phyloP scores from a whole-genome alignment of 257 asterid genomes.

The Anisodus acutangulus region DNA sequence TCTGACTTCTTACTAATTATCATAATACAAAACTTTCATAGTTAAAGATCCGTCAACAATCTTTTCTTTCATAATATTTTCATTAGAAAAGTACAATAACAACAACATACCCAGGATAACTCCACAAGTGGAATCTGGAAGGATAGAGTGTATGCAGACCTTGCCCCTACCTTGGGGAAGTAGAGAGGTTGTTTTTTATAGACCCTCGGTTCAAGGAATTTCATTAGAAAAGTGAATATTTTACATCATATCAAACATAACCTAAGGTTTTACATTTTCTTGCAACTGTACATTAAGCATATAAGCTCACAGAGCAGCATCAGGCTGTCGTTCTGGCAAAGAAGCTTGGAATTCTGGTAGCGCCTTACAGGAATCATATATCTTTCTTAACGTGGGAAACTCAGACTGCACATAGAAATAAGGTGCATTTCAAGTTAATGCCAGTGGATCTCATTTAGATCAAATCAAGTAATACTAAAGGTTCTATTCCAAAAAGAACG shows the following conservation, averaged over 20 bases:
- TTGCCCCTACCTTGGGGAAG: too few relatives aligned
- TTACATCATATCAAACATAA: not conserved
- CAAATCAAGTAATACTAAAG: not conserved
- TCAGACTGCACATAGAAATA: conserved; percentile 49
- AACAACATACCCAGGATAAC: not conserved
- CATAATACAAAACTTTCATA: not conserved
- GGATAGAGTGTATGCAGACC: too few relatives aligned
- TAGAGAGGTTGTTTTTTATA: too few relatives aligned
- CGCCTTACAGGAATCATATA: conserved; percentile 51
- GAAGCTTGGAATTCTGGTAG: conserved; percentile 75
- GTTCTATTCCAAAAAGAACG: not conserved
- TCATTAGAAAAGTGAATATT: not conserved
- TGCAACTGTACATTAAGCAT: too few relatives aligned
- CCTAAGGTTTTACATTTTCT: too few relatives aligned
- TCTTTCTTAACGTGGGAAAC: conserved; percentile 50
- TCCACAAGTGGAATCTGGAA: too few relatives aligned
- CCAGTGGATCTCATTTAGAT: not conserved
- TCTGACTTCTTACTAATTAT: not conserved
- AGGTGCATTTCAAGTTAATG: not conserved
- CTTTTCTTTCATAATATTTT: not conserved
- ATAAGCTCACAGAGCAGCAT: conserved; percentile 41
- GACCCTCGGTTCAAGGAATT: too few relatives aligned
- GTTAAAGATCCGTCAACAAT: not conserved
- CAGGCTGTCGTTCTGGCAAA: conserved; percentile 70
- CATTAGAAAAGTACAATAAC: not conserved